Percentiles rank a stretch among this genome's conserved stretches.
phyloP scores from a whole-genome alignment of 148 eudicot genomes.

The Spergularia bocconei region DNA sequence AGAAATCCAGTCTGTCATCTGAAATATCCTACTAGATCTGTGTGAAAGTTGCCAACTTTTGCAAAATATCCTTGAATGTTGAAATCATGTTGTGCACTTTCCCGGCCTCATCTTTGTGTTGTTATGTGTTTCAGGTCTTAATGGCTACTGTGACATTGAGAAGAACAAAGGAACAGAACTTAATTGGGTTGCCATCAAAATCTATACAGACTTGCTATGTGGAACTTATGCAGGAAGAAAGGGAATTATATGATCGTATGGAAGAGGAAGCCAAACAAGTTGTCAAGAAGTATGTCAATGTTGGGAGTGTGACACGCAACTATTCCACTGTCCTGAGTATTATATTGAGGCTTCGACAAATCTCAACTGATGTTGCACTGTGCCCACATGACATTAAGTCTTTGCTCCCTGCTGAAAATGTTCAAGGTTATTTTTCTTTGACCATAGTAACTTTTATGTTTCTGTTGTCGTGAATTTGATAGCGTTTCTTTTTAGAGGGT shows the following conservation, averaged over 20 bases:
- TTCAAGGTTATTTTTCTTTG: slow-evolving; percentile 55
- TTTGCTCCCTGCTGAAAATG: slow-evolving; percentile 52
- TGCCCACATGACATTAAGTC: slow-evolving; percentile 78
- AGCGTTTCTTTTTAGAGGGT: not conserved
- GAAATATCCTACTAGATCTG: not conserved
- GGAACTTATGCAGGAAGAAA: slow-evolving; percentile 75
- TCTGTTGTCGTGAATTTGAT: not conserved
- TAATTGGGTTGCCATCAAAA: slow-evolving; percentile 67
- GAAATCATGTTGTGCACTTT: not conserved
- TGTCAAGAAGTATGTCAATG: slow-evolving; percentile 49
- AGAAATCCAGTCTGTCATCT: not conserved
- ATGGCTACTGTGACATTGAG: slow-evolving; percentile 87
- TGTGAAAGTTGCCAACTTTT: too few species aligned
- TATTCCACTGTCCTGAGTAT: slow-evolving; percentile 72
- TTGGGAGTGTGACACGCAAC: slow-evolving; percentile 52
- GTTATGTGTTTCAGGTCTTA: slow-evolving; percentile 46
- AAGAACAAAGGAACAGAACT: slow-evolving; percentile 79
- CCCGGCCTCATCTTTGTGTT: slow-evolving; percentile 1
- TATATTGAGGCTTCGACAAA: slow-evolving; percentile 87
- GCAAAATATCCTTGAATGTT: not conserved
- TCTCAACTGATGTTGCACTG: slow-evolving; percentile 74
- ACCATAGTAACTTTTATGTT: not conserved
- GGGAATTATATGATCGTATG: slow-evolving; percentile 80
- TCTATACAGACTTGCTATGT: slow-evolving; percentile 57
- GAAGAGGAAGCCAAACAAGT: slow-evolving; percentile 77